Evolutionary conservation across 495 filamentous ascomycete species (phyloP), one percentile per base, ranked within the genome.

Genomic region (Pyrenula massariospora): DNA sequence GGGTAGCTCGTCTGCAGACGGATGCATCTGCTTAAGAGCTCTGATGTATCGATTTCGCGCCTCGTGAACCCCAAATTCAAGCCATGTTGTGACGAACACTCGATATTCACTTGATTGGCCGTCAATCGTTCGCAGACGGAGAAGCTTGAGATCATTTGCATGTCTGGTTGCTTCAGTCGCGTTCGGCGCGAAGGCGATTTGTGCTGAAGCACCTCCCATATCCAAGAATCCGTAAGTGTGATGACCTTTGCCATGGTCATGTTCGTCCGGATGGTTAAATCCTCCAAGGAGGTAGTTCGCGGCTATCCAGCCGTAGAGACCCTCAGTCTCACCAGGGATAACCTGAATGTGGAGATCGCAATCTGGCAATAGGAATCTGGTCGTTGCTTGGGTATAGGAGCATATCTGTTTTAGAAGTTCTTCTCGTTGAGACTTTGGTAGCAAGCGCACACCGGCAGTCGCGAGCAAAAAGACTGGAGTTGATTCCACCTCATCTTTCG

Each of bases 211-310:
- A 19, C 93, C 93, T 23, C 93, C 93, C 93, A 99, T 97, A 67
- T 99, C 93, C 54, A 99, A 70, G 66, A 99, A 99, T 0, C 93
- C 93, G 67, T 97, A 99, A 0, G 93, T 99, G 63, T 93, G 87
- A 62, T 97, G 93, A 22, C 82, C 86, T 63, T 96, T 91, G 19
- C 90, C 91, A 63, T 87, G 84, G 54, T 76, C 73, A 61, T 94
- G 88, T 22, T 79, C 71, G 23, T 81, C 75, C 0, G 91, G 87
- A n/a, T 78, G 69, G 66, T 97, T 87, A 60, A 97, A 97, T 1
- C 89, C 89, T n/a, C 88, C 91, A 25, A 99, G 73, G 20, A 99
- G 71, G 65, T 97, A 99, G 65, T 99, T 99, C n/a, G 92, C 84
- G 31, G 93, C 93, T 60, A 97, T 85, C 93, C 93, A 99, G n/a